Percentiles rank a stretch among this genome's conserved stretches.
phyloP scores from a whole-genome alignment of 495 filamentous ascomycete species.

The Staphylotrichum tortipilum region DNA sequence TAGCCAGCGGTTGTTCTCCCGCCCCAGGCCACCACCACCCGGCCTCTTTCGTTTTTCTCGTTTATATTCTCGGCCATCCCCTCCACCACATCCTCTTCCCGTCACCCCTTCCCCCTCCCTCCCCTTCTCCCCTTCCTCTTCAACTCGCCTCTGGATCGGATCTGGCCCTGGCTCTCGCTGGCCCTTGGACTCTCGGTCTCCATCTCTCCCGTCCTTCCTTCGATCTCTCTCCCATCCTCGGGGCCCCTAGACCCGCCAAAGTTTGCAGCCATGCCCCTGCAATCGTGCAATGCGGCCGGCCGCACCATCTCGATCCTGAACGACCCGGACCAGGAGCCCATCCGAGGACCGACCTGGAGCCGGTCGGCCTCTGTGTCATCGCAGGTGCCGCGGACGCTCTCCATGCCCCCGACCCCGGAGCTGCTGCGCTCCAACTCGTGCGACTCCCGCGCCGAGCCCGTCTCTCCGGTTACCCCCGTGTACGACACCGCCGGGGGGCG shows the following conservation, averaged over 20 bases:
- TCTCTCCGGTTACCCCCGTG: conserved; percentile 40
- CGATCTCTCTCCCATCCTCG: not conserved
- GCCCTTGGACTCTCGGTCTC: too few relatives aligned
- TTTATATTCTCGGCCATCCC: too few relatives aligned
- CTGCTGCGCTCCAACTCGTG: conserved; percentile 46
- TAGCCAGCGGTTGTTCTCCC: too few relatives aligned
- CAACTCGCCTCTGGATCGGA: too few relatives aligned
- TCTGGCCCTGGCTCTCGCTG: too few relatives aligned
- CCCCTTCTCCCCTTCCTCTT: too few relatives aligned
- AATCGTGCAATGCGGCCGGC: not conserved
- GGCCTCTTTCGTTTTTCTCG: too few relatives aligned
- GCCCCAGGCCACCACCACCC: too few relatives aligned
- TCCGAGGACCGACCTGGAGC: not conserved
- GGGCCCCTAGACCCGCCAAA: too few relatives aligned
- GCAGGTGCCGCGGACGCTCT: conserved; percentile 19
- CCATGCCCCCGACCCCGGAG: conserved; percentile 39
- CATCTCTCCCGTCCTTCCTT: not conserved
- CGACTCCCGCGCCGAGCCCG: conserved; percentile 42
- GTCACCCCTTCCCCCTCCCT: too few relatives aligned
- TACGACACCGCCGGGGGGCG: too few relatives aligned
- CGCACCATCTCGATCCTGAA: not conserved
- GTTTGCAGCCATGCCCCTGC: not conserved
- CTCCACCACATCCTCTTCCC: too few relatives aligned
- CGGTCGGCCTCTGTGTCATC: not conserved
- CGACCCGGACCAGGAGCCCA: not conserved